phyloP scores from a whole-genome alignment of 106 monocot species.

The Platanthera zijinensis region DNA sequence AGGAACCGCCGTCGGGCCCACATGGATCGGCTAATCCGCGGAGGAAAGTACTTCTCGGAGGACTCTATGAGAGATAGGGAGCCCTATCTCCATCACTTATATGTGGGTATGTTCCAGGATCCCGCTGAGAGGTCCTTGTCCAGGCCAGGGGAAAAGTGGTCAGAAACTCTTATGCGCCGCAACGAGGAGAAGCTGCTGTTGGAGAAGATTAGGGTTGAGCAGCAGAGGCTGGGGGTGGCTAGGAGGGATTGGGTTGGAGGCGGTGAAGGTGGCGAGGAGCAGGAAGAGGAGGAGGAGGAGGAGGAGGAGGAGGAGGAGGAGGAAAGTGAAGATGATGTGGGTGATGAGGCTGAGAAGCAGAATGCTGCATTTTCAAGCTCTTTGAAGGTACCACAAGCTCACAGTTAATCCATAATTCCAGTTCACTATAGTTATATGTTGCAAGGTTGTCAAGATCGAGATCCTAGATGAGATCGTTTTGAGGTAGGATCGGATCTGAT shows the following conservation, averaged over 20 bases:
- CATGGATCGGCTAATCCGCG: constrained; percentile 45
- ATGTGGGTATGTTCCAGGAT: constrained; percentile 82
- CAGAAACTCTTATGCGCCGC: constrained; percentile 79
- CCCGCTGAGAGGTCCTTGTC: constrained; percentile 54
- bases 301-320: constrained; percentile 49
- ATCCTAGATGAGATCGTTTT: too few species aligned
- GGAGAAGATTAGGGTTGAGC: constrained; percentile 74
- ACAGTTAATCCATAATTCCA: not conserved
- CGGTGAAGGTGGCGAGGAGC: constrained; percentile 13
- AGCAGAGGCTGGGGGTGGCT: constrained; percentile 61
- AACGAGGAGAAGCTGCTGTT: constrained; percentile 64
- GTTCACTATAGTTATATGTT: constrained; percentile 1
- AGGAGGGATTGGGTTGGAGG: constrained; percentile 73
- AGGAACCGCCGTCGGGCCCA: constrained; percentile 76
- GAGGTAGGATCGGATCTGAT: too few species aligned
- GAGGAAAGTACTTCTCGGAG: constrained; percentile 88
- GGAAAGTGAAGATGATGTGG: constrained; percentile 32
- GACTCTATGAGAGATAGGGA: constrained; percentile 92
- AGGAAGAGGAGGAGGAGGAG: constrained; percentile 46
- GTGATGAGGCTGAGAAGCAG: constrained; percentile 18
- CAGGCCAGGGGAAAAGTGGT: constrained; percentile 87
- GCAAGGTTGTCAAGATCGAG: too few species aligned
- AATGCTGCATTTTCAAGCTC: not conserved
- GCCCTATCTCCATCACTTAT: constrained; percentile 83
- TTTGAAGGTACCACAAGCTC: not conserved